Evolutionary conservation across 2,329 filamentous ascomycete species (phyloP).

Genomic region (Knoxdaviesia capensis): DNA sequence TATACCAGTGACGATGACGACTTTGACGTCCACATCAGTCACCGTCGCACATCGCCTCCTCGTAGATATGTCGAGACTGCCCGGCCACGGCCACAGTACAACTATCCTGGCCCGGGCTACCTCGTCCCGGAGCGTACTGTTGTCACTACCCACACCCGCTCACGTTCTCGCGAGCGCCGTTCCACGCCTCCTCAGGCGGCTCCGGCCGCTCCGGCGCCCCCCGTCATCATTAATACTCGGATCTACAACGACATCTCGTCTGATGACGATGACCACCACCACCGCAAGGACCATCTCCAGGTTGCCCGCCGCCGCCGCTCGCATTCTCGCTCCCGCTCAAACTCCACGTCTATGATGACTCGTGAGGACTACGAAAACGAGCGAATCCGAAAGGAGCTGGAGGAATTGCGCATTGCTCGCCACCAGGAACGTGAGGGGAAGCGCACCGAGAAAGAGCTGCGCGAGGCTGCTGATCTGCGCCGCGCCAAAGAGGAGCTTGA

Average conservation of each 20-base stretch:
- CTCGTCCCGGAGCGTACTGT: slow-evolving; percentile 24
- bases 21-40: slow-evolving; percentile 27
- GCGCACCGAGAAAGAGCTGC: slow-evolving; percentile 17
- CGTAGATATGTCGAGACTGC: slow-evolving; percentile 23
- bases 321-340: slow-evolving; percentile 15
- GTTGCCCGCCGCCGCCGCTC: slow-evolving; percentile 11
- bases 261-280: slow-evolving; percentile 18
- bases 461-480: slow-evolving; percentile 23
- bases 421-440: slow-evolving; percentile 10
- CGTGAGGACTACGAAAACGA: slow-evolving; percentile 22
- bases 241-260: slow-evolving; percentile 29
- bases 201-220: slow-evolving; percentile 15
- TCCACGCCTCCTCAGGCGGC: slow-evolving; percentile 12
- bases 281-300: slow-evolving; percentile 9
- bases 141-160: slow-evolving; percentile 18
- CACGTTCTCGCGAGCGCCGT: slow-evolving; percentile 26
- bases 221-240: slow-evolving; percentile 37
- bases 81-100: slow-evolving; percentile 18
- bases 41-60: slow-evolving; percentile 18
- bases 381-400: slow-evolving; percentile 20
- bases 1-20: slow-evolving; percentile 32
- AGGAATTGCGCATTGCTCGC: slow-evolving; percentile 19
- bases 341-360: slow-evolving; percentile 16
- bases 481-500: slow-evolving; percentile 26
- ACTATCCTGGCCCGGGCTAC: slow-evolving; percentile 20